Evolutionary conservation across 2,329 filamentous ascomycete species (phyloP).

Genomic region (Aspergillus uvarum): DNA sequence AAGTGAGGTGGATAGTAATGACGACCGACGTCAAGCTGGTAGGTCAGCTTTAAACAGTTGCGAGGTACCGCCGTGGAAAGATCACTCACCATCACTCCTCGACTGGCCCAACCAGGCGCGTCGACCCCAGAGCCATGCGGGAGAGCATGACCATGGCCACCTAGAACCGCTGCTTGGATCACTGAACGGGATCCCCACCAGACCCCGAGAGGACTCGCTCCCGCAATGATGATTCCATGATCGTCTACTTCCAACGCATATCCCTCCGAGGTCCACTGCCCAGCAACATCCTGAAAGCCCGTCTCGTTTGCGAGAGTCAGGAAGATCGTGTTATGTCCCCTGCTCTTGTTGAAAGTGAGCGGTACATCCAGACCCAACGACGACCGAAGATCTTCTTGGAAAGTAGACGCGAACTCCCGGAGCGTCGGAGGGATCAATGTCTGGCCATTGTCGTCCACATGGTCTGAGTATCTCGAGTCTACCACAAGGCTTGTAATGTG

Average conservation of each 20-base stretch:
- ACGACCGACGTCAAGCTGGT: slow-evolving; percentile 45
- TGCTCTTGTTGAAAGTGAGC: slow-evolving; percentile 24
- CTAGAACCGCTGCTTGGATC: slow-evolving; percentile 48
- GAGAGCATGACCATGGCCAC: slow-evolving; percentile 39
- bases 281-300: slow-evolving; percentile 48
- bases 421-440: slow-evolving; percentile 56
- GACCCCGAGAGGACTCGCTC: slow-evolving; percentile 53
- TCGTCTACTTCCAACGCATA: slow-evolving; percentile 48
- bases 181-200: slow-evolving; percentile 58
- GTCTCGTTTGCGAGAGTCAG: slow-evolving; percentile 48
- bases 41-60: slow-evolving; percentile 27
- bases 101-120: slow-evolving; percentile 51
- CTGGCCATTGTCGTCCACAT: slow-evolving; percentile 47
- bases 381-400: slow-evolving; percentile 40
- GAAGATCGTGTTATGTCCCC: slow-evolving; percentile 38
- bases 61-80: not conserved
- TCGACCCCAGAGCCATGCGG: slow-evolving; percentile 47
- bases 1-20: slow-evolving; percentile 57
- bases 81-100: slow-evolving; percentile 44
- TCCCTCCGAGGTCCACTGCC: slow-evolving; percentile 50
- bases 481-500: slow-evolving; percentile 25
- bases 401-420: slow-evolving; percentile 49
- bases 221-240: slow-evolving; percentile 47
- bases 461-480: slow-evolving; percentile 42
- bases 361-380: slow-evolving; percentile 18